Base-by-base conservation (phyloP, 225 moss, liverwort and hornwort species). In the Anthoceros angustus region DNA sequence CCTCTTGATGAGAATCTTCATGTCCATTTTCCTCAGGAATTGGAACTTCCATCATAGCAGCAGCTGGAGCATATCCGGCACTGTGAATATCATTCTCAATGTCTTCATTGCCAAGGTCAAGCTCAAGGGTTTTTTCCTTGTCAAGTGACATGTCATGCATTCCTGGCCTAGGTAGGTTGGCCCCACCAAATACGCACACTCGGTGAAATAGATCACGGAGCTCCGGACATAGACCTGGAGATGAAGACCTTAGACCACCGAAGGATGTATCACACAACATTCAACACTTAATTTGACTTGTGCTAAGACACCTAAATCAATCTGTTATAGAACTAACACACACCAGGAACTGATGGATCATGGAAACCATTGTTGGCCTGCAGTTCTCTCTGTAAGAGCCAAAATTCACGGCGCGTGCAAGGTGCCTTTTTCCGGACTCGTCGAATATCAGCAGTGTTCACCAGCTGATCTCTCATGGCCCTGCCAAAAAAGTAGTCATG, bases 401-500 rank as follows among this genome's bases (percentile, higher is more conserved):
- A 88, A 66, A 98, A 77, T 78, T 98, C 95, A 71, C 65, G 77
- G 50, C 72, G 76, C 40, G 88, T 92, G 72, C 85, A 86, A 12
- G 95, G 95, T 65, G 95, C 92, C 72, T 84, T 91, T 42, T 82
- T 86, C 65, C 95, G 83, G 66, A 91, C 85, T 75, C 92, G 82
- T 46, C 92, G 95, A 65, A 87, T 98, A 67, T 92, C 92, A 67
- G 80, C 82, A 62, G 92, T 89, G 48, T 81, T 81, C 74, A 86
- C 85, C 67, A 98, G 81, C 78, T 98, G 95, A 64, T 92, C 82
- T 72, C 86, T 85, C 92, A 98, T 98, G 66, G 82, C 81, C 72
- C 95, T 98, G 79, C 65, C 74, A 55, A 45, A 9, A 66, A 7
- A 11, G 41, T 9, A 40, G 8, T 24, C 6, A 42, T 50, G 38